phyloP scores from a whole-genome alignment of 2,329 filamentous ascomycete genomes.

The Fusarium sp. region DNA sequence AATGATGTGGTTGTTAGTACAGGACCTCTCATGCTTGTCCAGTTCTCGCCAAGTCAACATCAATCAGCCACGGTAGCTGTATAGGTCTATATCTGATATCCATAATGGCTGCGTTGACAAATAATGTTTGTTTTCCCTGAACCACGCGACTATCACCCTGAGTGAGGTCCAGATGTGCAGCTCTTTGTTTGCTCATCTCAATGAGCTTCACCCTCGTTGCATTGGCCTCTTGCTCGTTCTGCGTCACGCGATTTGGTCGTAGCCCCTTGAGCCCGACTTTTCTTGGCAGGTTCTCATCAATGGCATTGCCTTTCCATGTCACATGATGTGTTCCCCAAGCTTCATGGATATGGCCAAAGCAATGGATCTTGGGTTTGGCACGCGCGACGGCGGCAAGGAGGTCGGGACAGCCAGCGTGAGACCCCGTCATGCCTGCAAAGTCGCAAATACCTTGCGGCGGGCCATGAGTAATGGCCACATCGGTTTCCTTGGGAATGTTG shows the following conservation, averaged over 20 bases:
- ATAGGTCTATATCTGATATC: constrained; percentile 54
- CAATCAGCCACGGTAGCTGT: constrained; percentile 66
- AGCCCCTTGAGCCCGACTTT: constrained; percentile 51
- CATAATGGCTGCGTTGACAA: constrained; percentile 70
- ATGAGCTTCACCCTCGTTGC: constrained; percentile 32
- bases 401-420: constrained; percentile 55
- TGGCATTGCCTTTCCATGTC: constrained; percentile 58
- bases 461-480: constrained; percentile 67
- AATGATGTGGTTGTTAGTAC: neutral
- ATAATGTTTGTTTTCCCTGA: constrained; percentile 63
- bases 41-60: constrained; percentile 56
- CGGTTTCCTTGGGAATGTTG: constrained; percentile 50
- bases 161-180: constrained; percentile 54
- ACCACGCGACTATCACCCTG: constrained; percentile 49
- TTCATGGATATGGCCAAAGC: constrained; percentile 71
- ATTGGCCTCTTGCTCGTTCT: constrained; percentile 22
- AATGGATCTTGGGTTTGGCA: constrained; percentile 61
- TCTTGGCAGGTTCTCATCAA: constrained; percentile 56
- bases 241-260: constrained; percentile 32
- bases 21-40: neutral
- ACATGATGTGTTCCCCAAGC: constrained; percentile 68
- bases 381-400: constrained; percentile 60
- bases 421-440: constrained; percentile 34
- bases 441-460: constrained; percentile 66
- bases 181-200: constrained; percentile 45